Evolutionary conservation across 768 basidiomycete genomes (phyloP).

Genomic region (Galerina marginata): DNA sequence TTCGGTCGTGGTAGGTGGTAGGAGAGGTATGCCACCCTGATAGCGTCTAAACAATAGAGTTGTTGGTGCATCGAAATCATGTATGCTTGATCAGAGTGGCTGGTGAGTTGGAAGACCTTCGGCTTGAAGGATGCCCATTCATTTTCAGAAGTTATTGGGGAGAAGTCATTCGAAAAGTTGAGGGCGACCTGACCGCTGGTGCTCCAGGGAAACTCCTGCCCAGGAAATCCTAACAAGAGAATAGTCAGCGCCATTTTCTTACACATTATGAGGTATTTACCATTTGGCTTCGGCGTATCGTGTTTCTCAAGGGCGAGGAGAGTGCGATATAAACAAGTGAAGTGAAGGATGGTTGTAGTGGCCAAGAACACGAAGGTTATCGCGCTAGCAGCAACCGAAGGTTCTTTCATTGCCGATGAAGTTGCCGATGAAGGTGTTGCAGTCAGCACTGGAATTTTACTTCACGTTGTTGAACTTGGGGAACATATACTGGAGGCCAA

Average conservation of each 20-base stretch:
- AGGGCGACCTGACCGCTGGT: neutral
- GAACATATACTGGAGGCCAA: too few species aligned
- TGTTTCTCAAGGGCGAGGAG: neutral
- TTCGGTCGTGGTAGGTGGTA: neutral
- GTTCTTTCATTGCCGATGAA: neutral
- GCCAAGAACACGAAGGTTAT: neutral
- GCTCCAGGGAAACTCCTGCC: neutral
- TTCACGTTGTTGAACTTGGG: too few species aligned
- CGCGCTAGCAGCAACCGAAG: neutral
- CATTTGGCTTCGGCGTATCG: neutral
- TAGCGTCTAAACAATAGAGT: conserved; percentile 5
- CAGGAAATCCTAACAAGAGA: too few species aligned
- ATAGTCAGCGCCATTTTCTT: too few species aligned
- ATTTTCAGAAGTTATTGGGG: neutral
- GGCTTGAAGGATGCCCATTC: neutral
- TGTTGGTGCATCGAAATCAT: conserved; percentile 11
- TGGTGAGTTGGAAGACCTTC: neutral
- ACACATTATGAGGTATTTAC: too few species aligned
- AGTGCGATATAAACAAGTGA: neutral
- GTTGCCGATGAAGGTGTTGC: neutral
- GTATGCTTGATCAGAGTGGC: neutral
- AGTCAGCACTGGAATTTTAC: too few species aligned
- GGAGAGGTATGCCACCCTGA: conserved; percentile 5
- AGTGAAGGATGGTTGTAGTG: neutral
- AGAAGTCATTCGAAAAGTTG: neutral